Percentiles rank a stretch among this genome's conserved stretches.
These are phyloP conservation scores for Colletotrichum sp. DNA, from an alignment of 2,329 filamentous ascomycete genomes.

Conservation along the genomic window DNA sequence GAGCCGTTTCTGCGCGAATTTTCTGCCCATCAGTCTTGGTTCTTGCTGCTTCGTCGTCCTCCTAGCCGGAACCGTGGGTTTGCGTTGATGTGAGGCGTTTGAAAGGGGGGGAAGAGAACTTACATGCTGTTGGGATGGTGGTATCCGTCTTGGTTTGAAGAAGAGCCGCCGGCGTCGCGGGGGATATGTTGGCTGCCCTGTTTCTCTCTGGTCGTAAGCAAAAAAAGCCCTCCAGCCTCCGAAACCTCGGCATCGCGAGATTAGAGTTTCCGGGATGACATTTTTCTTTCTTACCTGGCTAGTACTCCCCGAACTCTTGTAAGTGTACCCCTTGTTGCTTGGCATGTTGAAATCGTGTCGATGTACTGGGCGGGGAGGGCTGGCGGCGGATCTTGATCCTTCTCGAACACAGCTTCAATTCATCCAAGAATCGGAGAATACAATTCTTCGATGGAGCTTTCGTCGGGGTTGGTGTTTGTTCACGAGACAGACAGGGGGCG, in stretches of 20 bases:
- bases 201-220: background rate
- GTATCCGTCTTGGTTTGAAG: conserved; percentile 62
- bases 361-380: background rate
- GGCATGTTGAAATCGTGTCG: conserved; percentile 8
- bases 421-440: background rate
- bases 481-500: background rate
- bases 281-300: conserved; percentile 52
- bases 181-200: conserved; percentile 73
- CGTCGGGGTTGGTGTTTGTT: background rate
- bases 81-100: no score
- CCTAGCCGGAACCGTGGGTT: background rate
- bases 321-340: conserved; percentile 36
- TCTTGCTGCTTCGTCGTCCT: background rate
- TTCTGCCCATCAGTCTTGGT: background rate
- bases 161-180: conserved; percentile 64
- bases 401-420: background rate
- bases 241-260: background rate
- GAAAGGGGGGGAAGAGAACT: conserved; percentile 23
- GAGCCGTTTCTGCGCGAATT: conserved; percentile 57
- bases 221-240: fast-evolving
- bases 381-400: background rate
- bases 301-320: conserved; percentile 64
- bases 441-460: background rate
- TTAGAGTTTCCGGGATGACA: background rate
- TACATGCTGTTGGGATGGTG: conserved; percentile 69